Evolutionary conservation across 441 rosid species (phyloP).

Genomic region (Pelargonium fulgidum): DNA sequence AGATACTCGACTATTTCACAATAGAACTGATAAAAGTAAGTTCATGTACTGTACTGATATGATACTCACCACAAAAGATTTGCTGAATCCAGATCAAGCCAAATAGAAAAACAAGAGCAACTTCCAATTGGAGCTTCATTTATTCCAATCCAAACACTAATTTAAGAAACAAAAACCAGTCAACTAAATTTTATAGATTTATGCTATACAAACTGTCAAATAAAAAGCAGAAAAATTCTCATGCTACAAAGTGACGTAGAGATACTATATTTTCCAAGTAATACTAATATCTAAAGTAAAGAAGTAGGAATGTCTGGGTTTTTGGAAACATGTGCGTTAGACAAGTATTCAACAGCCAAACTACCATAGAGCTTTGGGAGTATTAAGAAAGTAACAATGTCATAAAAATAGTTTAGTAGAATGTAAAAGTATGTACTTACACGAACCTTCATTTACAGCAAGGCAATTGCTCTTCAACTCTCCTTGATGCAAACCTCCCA

Average conservation of each 20-base stretch:
- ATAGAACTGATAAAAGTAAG: constrained; percentile 1
- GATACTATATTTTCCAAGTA: background rate
- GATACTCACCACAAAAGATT: constrained; percentile 57
- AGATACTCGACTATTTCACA: background rate
- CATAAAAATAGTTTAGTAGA: background rate
- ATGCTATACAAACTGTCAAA: constrained; percentile 5
- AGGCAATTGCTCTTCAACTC: constrained; percentile 15
- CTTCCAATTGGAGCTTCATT: constrained; percentile 49
- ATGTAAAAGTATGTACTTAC: background rate
- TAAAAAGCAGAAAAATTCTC: background rate
- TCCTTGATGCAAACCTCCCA: constrained; percentile 19
- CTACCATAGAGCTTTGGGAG: background rate
- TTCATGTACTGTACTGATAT: constrained; percentile 2
- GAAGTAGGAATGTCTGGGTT: too few species aligned
- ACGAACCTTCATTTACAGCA: constrained; percentile 30
- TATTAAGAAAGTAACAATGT: background rate
- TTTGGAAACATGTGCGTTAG: too few species aligned
- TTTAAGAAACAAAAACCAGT: constrained; percentile 21
- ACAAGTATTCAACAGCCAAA: background rate
- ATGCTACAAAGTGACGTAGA: too few species aligned
- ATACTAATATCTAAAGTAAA: too few species aligned
- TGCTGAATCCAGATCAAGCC: constrained; percentile 44
- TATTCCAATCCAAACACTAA: constrained; percentile 30
- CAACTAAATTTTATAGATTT: constrained; percentile 10
- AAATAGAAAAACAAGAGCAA: constrained; percentile 35